Conservation (phyloP, 768 basidiomycete genomes). For the Piloderma croceum region DNA sequence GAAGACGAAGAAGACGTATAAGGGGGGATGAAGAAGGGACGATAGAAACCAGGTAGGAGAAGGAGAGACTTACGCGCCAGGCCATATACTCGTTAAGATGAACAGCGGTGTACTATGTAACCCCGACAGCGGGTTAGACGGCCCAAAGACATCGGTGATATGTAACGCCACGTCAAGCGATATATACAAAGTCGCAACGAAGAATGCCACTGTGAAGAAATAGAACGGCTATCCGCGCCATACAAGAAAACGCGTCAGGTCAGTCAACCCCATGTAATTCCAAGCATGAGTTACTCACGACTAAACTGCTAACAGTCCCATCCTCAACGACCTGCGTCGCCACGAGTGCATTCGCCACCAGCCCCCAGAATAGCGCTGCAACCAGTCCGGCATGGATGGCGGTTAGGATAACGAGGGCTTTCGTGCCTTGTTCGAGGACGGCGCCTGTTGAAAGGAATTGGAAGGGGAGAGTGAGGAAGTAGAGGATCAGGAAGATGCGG, state of each 20-base stretch:
- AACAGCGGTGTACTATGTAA: constrained; percentile 74
- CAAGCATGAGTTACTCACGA: constrained; percentile 38
- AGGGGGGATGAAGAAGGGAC: background rate
- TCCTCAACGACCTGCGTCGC: constrained; percentile 92
- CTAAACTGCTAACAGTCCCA: constrained; percentile 66
- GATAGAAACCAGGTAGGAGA: background rate
- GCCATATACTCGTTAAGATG: constrained; percentile 76
- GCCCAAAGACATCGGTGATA: constrained; percentile 58
- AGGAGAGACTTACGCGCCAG: constrained; percentile 51
- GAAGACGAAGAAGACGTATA: constrained; percentile 1
- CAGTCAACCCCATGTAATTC: constrained; percentile 2
- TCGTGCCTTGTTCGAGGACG: constrained; percentile 72
- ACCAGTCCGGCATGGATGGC: constrained; percentile 79
- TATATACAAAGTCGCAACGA: constrained; percentile 76
- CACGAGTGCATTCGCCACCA: constrained; percentile 71
- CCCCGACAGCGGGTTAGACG: constrained; percentile 47
- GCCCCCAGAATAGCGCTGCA: constrained; percentile 71
- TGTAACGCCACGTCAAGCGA: constrained; percentile 72
- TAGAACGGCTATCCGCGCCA: constrained; percentile 64
- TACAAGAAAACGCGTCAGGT: no score
- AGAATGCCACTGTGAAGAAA: constrained; percentile 51
- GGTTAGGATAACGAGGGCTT: constrained; percentile 59
- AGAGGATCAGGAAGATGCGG: constrained; percentile 56
- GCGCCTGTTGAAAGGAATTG: constrained; percentile 81
- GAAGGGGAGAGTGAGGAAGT: constrained; percentile 67